Evolutionary conservation across 257 asterid species (phyloP), one percentile per base, ranked within the genome.

Genomic region (Prunella vulgaris): DNA sequence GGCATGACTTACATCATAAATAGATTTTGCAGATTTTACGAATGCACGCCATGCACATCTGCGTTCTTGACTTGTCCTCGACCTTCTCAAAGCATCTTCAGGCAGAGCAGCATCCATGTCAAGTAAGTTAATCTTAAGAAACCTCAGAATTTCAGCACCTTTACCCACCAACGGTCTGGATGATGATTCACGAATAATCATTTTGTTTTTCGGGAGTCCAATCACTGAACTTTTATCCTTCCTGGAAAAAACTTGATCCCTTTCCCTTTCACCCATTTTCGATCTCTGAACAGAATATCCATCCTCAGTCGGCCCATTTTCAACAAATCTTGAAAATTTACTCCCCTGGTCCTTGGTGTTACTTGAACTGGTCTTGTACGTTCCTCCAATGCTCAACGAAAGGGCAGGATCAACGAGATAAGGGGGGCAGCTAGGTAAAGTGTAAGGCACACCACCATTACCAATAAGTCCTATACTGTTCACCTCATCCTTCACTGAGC

Each of bases 31-130:
- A 71, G 89, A 91, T 80, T 91, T 94, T 13, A 92, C 95, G 74
- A 87, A 92, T 46, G 82, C 76, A 67, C 96, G 89, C 98, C 98
- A 94, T 52, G 83, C 84, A 42, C 83, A 27, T 86, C 92, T 85
- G 75, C 81, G 82, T 8, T 79, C 96, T 17, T 78, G 69, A 66
- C 66, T 78, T 60, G 90, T 80, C 82, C 95, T 92, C 12, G 97
- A 87, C 10, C 59, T 77, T 71, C 96, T 84, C 30, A 89, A 46
- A 78, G 95, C 87, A 66, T 82, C 93, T 71, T 85, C 90, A 5
- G 97, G 89, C 25, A 94, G 81, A 46, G 90, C 97, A 74, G 95
- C 93, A 70, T 94, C 97, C 77, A 94, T 91, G 75, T 94, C 98
- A 42, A 94, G 96, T 84, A 91, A 73, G 60, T 76, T 84, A 57